phyloP scores from a whole-genome alignment of 306 rosid genomes.

The Crotalaria pallida region DNA sequence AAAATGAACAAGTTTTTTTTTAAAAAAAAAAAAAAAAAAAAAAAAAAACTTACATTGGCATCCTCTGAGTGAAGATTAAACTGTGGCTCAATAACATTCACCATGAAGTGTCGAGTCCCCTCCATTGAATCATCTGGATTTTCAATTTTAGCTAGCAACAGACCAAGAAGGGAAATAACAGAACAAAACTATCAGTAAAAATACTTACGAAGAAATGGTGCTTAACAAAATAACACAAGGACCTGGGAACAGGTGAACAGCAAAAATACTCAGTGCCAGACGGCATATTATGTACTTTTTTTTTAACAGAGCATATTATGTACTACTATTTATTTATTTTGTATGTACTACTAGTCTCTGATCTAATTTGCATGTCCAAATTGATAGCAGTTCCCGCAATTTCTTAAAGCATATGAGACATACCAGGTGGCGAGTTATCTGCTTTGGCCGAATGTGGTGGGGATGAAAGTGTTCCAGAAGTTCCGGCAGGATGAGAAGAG shows the following conservation, averaged over 20 bases:
- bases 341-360: not conserved
- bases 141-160: slow-evolving; percentile 44
- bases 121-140: slow-evolving; percentile 45
- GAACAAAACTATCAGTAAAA: slow-evolving; percentile 29
- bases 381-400: not conserved
- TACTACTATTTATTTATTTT: not conserved
- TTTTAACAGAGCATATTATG: no score
- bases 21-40: no score
- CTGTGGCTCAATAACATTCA: slow-evolving; percentile 94
- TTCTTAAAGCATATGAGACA: slow-evolving; percentile 17
- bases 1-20: slow-evolving; percentile 15
- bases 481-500: slow-evolving; percentile 30
- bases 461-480: slow-evolving; percentile 39
- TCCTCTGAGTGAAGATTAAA: slow-evolving; percentile 97
- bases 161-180: slow-evolving; percentile 11
- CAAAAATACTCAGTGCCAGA: slow-evolving; percentile 8
- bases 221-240: not conserved
- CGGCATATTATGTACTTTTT: not conserved
- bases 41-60: slow-evolving; percentile 91
- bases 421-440: slow-evolving; percentile 56
- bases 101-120: slow-evolving; percentile 93
- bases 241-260: not conserved
- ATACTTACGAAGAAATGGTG: not conserved
- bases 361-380: slow-evolving; percentile 6
- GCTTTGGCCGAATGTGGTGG: slow-evolving; percentile 30